Evolutionary conservation across 2,329 filamentous ascomycete genomes (phyloP).

Genomic region (Neofusicoccum sp.): DNA sequence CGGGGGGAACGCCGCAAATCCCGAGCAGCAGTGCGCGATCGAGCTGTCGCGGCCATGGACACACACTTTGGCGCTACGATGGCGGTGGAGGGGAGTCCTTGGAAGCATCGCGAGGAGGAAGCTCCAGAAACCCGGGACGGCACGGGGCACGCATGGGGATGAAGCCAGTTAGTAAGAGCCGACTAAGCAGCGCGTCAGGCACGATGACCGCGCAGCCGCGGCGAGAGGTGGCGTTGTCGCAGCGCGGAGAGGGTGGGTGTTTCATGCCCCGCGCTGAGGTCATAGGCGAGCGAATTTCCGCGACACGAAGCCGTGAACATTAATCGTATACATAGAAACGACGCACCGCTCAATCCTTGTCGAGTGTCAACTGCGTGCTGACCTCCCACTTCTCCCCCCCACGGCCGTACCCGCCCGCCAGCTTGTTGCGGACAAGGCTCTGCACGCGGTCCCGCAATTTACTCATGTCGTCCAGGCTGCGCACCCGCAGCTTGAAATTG

Average conservation of each 20-base stretch:
- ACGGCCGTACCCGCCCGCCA: constrained; percentile 84
- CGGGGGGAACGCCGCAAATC: background rate
- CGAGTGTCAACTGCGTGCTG: constrained; percentile 70
- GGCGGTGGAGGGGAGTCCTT: background rate
- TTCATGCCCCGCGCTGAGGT: background rate
- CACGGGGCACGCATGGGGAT: background rate
- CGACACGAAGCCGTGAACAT: background rate
- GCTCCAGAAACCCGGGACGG: constrained; percentile 1
- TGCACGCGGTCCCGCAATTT: constrained; percentile 74
- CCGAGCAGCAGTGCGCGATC: background rate
- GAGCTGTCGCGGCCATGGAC: background rate
- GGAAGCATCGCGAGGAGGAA: background rate
- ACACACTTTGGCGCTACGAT: background rate
- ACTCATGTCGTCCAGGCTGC: constrained; percentile 62
- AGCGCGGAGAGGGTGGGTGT: background rate
- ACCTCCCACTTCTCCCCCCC: constrained; percentile 90
- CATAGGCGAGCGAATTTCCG: background rate
- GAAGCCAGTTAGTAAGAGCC: background rate
- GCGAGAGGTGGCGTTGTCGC: too few relatives aligned
- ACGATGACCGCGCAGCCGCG: too few relatives aligned
- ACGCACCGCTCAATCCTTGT: constrained; percentile 1
- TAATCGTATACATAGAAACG: background rate
- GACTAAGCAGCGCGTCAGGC: background rate
- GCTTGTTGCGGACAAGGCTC: constrained; percentile 75
- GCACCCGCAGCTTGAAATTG: constrained; percentile 77